A percentile compares a stretch with the other conserved stretches of the same genome.
phyloP scores from a whole-genome alignment of 2,329 filamentous ascomycete species.

The Xylariaceae sp. region DNA sequence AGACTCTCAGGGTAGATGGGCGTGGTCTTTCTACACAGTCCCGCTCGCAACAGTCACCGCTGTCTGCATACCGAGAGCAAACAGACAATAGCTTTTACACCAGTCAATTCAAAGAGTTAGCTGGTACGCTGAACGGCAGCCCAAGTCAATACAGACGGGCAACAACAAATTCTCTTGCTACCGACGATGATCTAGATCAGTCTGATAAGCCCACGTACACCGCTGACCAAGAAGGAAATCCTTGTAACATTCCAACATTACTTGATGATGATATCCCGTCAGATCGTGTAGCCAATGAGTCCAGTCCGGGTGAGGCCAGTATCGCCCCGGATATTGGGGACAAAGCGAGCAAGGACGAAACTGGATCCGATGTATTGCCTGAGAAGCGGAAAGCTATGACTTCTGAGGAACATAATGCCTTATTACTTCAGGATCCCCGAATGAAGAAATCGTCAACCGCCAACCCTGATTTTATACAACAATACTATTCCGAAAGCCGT shows the following conservation, averaged over 20 bases:
- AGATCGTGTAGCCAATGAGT: not conserved
- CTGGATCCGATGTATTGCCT: constrained; percentile 2
- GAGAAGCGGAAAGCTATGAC: constrained; percentile 50
- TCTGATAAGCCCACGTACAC: not conserved
- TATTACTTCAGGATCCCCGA: constrained; percentile 76
- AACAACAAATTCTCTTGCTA: not conserved
- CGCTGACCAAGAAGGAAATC: not conserved
- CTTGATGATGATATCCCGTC: not conserved
- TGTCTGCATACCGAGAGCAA: constrained; percentile 72
- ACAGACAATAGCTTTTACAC: constrained; percentile 80
- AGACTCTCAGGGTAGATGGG: constrained; percentile 60
- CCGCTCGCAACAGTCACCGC: constrained; percentile 47
- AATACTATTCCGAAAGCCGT: constrained; percentile 92
- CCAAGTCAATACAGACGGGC: constrained; percentile 16
- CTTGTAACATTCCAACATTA: not conserved
- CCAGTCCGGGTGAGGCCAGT: not conserved
- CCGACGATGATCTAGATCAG: not conserved
- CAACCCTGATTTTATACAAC: constrained; percentile 88
- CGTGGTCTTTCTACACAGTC: constrained; percentile 64
- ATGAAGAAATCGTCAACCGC: constrained; percentile 85
- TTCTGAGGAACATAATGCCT: constrained; percentile 87
- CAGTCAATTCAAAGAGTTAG: constrained; percentile 54
- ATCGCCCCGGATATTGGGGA: not conserved
- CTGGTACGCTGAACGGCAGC: constrained; percentile 23
- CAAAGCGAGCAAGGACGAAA: constrained; percentile 8